Evolutionary conservation across 805 yeast genomes (phyloP).

Genomic region (Torulaspora maleeae): DNA sequence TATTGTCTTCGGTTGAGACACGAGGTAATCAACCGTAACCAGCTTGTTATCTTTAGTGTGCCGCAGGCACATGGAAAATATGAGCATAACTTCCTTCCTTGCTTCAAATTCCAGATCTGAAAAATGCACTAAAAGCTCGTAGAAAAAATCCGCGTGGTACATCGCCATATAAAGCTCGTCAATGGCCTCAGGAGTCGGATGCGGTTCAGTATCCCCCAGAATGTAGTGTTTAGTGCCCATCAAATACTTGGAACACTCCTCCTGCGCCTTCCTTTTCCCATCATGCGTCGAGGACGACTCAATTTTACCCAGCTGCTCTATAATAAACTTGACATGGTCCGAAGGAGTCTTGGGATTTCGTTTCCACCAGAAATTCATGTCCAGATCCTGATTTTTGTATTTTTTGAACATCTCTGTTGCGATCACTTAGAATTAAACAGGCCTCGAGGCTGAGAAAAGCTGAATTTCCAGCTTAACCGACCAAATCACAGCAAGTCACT

Average conservation of each 20-base stretch:
- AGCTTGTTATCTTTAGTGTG: constrained; percentile 70
- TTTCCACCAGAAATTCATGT: constrained; percentile 86
- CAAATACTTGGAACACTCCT: constrained; percentile 64
- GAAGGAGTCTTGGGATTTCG: constrained; percentile 86
- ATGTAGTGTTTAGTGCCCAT: constrained; percentile 60
- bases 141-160: constrained; percentile 64
- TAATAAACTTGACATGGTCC: constrained; percentile 71
- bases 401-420: constrained; percentile 25
- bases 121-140: constrained; percentile 54
- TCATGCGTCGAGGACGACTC: constrained; percentile 38
- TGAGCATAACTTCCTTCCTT: constrained; percentile 69
- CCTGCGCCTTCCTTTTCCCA: constrained; percentile 50
- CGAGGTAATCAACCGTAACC: constrained; percentile 83
- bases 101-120: constrained; percentile 81
- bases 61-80: constrained; percentile 73
- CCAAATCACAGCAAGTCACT: neutral
- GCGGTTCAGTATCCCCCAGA: constrained; percentile 54
- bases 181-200: constrained; percentile 63
- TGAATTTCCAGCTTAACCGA: neutral
- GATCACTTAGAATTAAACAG: neutral
- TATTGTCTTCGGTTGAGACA: constrained; percentile 62
- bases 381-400: constrained; percentile 30
- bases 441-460: neutral
- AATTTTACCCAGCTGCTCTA: constrained; percentile 66
- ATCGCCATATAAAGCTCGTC: constrained; percentile 76